phyloP scores from a whole-genome alignment of 305 asterid genomes.

The Ilex paraguariensis region DNA sequence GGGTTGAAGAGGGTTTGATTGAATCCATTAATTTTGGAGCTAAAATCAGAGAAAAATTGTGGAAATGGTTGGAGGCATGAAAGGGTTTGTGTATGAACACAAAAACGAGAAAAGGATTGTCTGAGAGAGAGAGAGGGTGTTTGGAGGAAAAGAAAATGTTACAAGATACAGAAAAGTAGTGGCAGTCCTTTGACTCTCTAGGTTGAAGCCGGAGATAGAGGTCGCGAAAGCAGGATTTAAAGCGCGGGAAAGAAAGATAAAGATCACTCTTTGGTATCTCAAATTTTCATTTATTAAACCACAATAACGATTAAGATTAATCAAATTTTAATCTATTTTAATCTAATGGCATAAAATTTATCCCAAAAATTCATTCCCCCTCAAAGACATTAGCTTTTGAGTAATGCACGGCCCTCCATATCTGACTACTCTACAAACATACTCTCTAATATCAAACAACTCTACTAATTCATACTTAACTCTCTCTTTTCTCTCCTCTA shows the following conservation, averaged over 20 bases:
- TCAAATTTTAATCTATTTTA: too few relatives aligned
- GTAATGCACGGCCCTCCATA: too few relatives aligned
- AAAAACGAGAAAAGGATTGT: too few relatives aligned
- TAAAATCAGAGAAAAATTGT: not conserved
- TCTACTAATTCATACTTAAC: too few relatives aligned
- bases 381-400: too few relatives aligned
- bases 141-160: not conserved
- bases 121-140: not conserved
- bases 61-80: not conserved
- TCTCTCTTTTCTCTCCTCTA: too few relatives aligned
- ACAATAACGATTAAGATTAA: too few relatives aligned
- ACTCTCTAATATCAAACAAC: too few relatives aligned
- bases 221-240: conserved; percentile 21
- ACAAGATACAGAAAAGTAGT: conserved; percentile 17
- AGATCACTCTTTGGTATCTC: conserved; percentile 1
- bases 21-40: conserved; percentile 47
- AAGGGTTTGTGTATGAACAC: not conserved
- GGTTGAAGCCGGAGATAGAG: conserved; percentile 1
- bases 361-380: too few relatives aligned
- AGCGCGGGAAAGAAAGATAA: conserved; percentile 28
- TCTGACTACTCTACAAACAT: too few relatives aligned
- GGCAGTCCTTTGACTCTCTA: conserved; percentile 18
- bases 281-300: too few relatives aligned
- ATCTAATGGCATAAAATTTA: too few relatives aligned
- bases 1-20: conserved; percentile 30